A percentile compares a stretch with the other conserved stretches of the same genome.
Evolutionary conservation across 208 protist species (phyloP).

Genomic region (Leishmania amazonensis): DNA sequence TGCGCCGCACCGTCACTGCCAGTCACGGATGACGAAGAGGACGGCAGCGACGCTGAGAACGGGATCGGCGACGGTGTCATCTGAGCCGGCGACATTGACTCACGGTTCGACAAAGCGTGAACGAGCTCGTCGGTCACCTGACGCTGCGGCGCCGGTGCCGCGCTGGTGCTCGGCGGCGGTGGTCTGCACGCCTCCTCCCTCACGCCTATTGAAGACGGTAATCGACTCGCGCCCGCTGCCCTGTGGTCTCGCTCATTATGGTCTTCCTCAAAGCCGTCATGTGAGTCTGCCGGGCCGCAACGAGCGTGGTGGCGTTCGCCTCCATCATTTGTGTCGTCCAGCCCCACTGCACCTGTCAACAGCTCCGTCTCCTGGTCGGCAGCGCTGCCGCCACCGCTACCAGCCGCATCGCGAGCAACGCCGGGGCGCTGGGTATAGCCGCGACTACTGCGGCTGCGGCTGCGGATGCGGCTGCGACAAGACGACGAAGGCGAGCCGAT

Average conservation of each 20-base stretch:
- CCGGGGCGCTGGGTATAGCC: background rate
- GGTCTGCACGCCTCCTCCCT: background rate
- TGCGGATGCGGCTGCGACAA: slow-evolving; percentile 14
- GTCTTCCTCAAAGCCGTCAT: background rate
- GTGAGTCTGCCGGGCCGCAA: background rate
- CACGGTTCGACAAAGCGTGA: slow-evolving; percentile 1
- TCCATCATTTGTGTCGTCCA: background rate
- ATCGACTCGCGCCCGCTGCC: background rate
- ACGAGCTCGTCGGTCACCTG: slow-evolving; percentile 1
- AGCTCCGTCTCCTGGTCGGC: background rate
- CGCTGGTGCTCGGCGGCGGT: background rate
- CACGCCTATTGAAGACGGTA: background rate
- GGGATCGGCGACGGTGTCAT: slow-evolving; percentile 9
- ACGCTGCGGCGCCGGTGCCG: background rate
- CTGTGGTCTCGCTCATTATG: background rate
- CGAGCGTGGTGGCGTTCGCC: background rate
- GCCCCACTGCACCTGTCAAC: background rate
- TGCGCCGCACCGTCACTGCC: slow-evolving; percentile 8
- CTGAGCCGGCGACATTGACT: slow-evolving; percentile 8
- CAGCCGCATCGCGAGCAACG: background rate
- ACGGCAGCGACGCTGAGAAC: slow-evolving; percentile 8
- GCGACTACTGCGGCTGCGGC: slow-evolving; percentile 12
- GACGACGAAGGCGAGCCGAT: slow-evolving; percentile 29
- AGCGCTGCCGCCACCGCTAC: background rate
- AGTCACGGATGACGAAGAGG: slow-evolving; percentile 5